A percentile compares a stretch with the other conserved stretches of the same genome.
phyloP scores from a whole-genome alignment of 148 eudicot genomes.

The Bassia scoparia region DNA sequence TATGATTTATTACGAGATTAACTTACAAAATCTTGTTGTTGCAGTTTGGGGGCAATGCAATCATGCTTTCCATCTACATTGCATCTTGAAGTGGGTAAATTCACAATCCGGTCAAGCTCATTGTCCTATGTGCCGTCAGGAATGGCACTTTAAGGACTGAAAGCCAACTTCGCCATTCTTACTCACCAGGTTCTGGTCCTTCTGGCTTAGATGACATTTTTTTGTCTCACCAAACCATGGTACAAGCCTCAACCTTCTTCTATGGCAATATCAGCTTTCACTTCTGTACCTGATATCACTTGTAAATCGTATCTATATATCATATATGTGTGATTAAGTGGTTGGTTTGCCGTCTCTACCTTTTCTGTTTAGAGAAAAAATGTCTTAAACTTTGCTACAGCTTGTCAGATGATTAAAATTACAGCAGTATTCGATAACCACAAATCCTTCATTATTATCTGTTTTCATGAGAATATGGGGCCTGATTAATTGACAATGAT shows the following conservation, averaged over 20 bases:
- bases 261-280: neutral
- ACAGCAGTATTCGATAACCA: neutral
- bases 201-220: no score
- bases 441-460: neutral
- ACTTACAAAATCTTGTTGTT: conserved; percentile 4
- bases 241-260: neutral
- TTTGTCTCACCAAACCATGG: neutral
- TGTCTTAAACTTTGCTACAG: neutral
- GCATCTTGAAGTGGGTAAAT: conserved; percentile 97
- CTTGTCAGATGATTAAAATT: neutral
- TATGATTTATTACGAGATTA: neutral
- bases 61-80: conserved; percentile 96
- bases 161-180: neutral
- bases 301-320: neutral
- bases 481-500: neutral
- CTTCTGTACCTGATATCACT: neutral
- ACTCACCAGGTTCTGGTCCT: neutral
- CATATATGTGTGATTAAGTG: no score
- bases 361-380: neutral
- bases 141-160: conserved; percentile 85
- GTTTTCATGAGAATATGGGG: neutral
- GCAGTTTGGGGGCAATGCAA: conserved; percentile 99
- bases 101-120: conserved; percentile 85
- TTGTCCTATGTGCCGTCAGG: conserved; percentile 89
- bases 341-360: neutral